These are phyloP conservation scores for Galerina sulciceps DNA, from an alignment of 768 basidiomycete species.

Conservation along the genomic window DNA sequence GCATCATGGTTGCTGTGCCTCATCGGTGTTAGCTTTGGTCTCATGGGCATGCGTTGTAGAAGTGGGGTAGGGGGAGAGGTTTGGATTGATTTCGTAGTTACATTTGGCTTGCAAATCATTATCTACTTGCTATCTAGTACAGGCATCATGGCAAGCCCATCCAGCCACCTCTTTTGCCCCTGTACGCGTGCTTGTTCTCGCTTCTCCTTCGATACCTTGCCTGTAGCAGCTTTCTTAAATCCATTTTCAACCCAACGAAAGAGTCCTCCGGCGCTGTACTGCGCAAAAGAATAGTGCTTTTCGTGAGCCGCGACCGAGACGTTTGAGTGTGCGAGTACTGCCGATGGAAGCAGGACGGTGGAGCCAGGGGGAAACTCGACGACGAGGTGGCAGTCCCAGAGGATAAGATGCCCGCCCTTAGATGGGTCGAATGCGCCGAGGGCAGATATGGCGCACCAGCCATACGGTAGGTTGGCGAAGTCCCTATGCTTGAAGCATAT, in stretches of 20 bases:
- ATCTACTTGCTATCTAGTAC: too few species aligned
- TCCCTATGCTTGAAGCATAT: slow-evolving; percentile 5
- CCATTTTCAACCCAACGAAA: slow-evolving; percentile 10
- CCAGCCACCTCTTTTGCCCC: too few species aligned
- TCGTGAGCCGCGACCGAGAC: not conserved
- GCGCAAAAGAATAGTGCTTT: not conserved
- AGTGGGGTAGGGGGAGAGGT: too few species aligned
- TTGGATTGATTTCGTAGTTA: too few species aligned
- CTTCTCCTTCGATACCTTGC: too few species aligned
- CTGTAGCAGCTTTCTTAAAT: not conserved
- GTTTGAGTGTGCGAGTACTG: slow-evolving; percentile 10
- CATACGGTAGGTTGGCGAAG: slow-evolving; percentile 5
- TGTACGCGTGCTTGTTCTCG: too few species aligned
- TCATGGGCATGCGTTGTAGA: too few species aligned
- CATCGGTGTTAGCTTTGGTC: too few species aligned
- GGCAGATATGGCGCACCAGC: slow-evolving; percentile 2
- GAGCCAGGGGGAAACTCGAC: slow-evolving; percentile 13
- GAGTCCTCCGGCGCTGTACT: slow-evolving; percentile 9
- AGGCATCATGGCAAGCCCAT: too few species aligned
- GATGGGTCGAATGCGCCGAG: slow-evolving; percentile 8
- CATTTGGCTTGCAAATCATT: too few species aligned
- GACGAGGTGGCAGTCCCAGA: slow-evolving; percentile 15
- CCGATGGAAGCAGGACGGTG: slow-evolving; percentile 7
- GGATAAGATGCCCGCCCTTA: slow-evolving; percentile 13
- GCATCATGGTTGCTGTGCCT: too few species aligned